Base-by-base conservation (phyloP, 2,329 filamentous ascomycete genomes). In the Penicillium decumbens region DNA sequence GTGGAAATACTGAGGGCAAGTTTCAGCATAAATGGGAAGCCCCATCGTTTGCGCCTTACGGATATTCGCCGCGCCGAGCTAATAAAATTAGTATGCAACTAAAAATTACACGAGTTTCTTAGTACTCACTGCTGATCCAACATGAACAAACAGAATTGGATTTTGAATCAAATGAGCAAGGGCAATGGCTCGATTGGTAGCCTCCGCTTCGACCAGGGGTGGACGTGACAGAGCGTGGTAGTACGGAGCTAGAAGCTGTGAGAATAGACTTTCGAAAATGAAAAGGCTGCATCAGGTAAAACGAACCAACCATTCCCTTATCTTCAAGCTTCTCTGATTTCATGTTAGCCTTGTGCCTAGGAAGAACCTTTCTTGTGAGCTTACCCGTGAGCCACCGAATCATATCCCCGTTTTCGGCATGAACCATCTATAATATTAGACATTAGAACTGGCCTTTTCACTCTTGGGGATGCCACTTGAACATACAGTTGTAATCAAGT, bases 1-100 rank as follows among this genome's bases (percentile, higher is more conserved):
- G 54, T 79, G 78, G 13, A 82, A 70, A 54, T 82, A 82, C 48
- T 82, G 79, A 3, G 79, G 80, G 58, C 79, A 82, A 1, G 79
- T 82, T 61, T 81, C 79, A 1, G 76, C 79, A 53, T 79, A 77
- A 20, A 81, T 71, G 0, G 80, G 78, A 8, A 80, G 67, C 0
- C 75, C 72, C 3, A 71, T 61, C 7, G 73, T 74, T 58, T 81
- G 78, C 0, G 79, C 79, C 15, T 69, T 63, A 23, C 76, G 72
- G 45, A 81, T 75, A 53, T 77, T 74, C 4, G 67, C 62, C 9
- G 77, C 73, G 2, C 78, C 78, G 5, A 69, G 65, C 4, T 74
- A 35, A 5, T 18, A 13, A 13, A 8, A 25, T 48, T 10, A 48
- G 25, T 9, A 35, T 33, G 13, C 25, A 25, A 18, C 8, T 12